Base-by-base conservation (phyloP, 2,329 filamentous ascomycete genomes). In the Macrophomina phaseolina region DNA sequence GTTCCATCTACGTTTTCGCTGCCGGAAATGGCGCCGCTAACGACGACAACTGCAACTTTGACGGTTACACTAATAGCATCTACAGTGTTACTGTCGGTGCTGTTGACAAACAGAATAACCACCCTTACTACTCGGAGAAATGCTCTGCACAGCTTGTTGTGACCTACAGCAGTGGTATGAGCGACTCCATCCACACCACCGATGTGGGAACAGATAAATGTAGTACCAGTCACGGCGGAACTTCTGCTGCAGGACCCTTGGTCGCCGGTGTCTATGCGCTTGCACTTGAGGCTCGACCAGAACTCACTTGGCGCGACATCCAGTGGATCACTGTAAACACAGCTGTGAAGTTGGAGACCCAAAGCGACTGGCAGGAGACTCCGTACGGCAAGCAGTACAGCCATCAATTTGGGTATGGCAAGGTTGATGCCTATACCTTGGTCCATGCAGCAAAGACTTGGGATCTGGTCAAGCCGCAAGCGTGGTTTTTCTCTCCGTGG, bases 21-120 rank as follows among this genome's bases (percentile, higher is more conserved):
- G 94, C 94, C 71, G 95, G 95, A 67, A 99, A 99, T 75, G 95
- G 95, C 67, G 96, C 94, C 9, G 83, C 85, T 3, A 88, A 84
- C 70, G 94, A 92, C 55, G 95, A 99, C 78, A 98, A 99, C 80
- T 99, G 95, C 85, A 99, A 99, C 78, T 99, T 99, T 77, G 95
- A 99, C 76, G 95, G 95, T 46, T 99, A 99, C 80, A 99, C 95
- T 68, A 99, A 99, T 83, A 97, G 94, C 76, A 99, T 99, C 73
- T 99, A 98, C 84, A 97, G 93, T 77, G 95, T 99, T 73, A 97
- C 94, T 0, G 93, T 99, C 18, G 95, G 95, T 45, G 94, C 94
- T 40, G 90, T 99, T 69, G 94, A 97, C 77, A 86, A 92, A 67
- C 89, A 91, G 71, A 94, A 94, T 46, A 80, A 87, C n/a, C 94